A percentile compares a stretch with the other conserved stretches of the same genome.
These are phyloP conservation scores for Nothophaeocryptopus gaeumannii DNA, from an alignment of 2,329 filamentous ascomycete genomes.

Conservation along the genomic window DNA sequence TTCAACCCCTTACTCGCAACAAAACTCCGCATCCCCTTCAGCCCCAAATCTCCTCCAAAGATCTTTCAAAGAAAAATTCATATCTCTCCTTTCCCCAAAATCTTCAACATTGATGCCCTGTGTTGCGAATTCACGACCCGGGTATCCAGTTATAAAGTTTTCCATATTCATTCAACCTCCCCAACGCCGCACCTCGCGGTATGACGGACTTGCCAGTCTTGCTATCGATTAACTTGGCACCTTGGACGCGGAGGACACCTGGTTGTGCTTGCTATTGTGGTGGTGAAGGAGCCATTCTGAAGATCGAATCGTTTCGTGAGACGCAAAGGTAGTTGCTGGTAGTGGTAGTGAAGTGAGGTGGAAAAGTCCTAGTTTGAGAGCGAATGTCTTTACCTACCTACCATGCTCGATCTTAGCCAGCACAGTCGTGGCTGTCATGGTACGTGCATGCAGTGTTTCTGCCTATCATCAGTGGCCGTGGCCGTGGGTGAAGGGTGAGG, in stretches of 20 bases:
- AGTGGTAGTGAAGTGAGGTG: too few relatives aligned
- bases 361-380: too few relatives aligned
- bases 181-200: slow-evolving; percentile 48
- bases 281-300: too few relatives aligned
- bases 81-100: slow-evolving; percentile 57
- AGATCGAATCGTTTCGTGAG: too few relatives aligned
- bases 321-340: too few relatives aligned
- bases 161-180: slow-evolving; percentile 46
- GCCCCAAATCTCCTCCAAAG: slow-evolving; percentile 60
- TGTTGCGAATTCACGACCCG: slow-evolving; percentile 58
- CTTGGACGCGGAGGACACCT: slow-evolving; percentile 35
- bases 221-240: slow-evolving; percentile 45
- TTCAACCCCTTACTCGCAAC: slow-evolving; percentile 56
- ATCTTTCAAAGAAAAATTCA: slow-evolving; percentile 59
- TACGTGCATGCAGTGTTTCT: too few relatives aligned
- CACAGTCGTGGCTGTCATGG: too few relatives aligned
- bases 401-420: too few relatives aligned
- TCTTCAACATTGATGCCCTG: slow-evolving; percentile 52
- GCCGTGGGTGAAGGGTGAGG: too few relatives aligned
- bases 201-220: slow-evolving; percentile 45
- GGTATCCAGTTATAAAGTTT: slow-evolving; percentile 60
- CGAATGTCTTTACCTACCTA: too few relatives aligned
- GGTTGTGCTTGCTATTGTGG: slow-evolving; percentile 4
- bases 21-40: slow-evolving; percentile 57
- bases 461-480: too few relatives aligned